Evolutionary conservation across 352 stramenopile genomes (phyloP).

Genomic region (Globisporangium barbulae): DNA sequence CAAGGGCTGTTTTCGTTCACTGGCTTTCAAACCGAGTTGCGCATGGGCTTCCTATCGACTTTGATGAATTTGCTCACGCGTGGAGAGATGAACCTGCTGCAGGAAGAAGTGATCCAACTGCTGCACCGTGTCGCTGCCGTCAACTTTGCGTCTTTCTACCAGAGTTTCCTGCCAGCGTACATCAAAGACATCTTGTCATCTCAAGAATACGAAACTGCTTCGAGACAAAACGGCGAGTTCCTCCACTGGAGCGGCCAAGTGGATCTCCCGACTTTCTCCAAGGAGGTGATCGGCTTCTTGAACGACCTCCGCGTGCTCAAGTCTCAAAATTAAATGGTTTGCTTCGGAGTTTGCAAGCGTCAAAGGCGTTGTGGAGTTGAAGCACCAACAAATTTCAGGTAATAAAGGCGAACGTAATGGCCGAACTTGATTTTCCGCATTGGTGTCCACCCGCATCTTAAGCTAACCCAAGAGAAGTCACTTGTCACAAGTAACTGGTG

Average conservation of each 20-base stretch:
- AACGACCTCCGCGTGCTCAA: conserved; percentile 79
- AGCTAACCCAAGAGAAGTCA: too few relatives aligned
- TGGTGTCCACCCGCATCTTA: too few relatives aligned
- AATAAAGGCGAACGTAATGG: not conserved
- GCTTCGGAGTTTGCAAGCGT: too few relatives aligned
- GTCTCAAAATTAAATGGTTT: conserved; percentile 38
- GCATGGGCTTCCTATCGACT: conserved; percentile 72
- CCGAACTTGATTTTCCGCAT: too few relatives aligned
- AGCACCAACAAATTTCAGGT: not conserved
- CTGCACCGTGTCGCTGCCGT: conserved; percentile 65
- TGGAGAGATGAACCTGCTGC: conserved; percentile 76
- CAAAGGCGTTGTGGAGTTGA: too few relatives aligned
- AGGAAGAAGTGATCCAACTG: conserved; percentile 70
- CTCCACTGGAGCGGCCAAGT: conserved; percentile 74
- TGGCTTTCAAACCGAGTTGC: conserved; percentile 71
- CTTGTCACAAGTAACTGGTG: too few relatives aligned
- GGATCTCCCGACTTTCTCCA: conserved; percentile 72
- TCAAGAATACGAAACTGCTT: conserved; percentile 41
- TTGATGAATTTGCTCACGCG: conserved; percentile 76
- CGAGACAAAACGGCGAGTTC: conserved; percentile 51
- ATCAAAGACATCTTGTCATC: conserved; percentile 65
- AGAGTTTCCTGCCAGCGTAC: conserved; percentile 57
- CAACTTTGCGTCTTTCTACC: conserved; percentile 79
- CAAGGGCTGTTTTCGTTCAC: conserved; percentile 67
- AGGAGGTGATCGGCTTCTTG: conserved; percentile 65